phyloP scores from a whole-genome alignment of 179 eudicot species.

The Silene coronaria region DNA sequence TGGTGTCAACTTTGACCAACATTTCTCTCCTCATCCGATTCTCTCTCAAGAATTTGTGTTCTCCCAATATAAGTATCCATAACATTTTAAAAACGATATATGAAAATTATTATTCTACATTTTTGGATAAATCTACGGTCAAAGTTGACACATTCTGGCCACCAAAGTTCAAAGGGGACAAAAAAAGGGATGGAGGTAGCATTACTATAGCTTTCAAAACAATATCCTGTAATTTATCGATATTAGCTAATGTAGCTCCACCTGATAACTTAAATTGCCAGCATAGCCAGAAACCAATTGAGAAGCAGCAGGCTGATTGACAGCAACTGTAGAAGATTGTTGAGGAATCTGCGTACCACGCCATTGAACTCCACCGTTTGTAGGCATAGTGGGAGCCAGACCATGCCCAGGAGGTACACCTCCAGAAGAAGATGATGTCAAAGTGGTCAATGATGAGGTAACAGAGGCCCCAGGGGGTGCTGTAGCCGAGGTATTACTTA shows the following conservation, averaged over 20 bases:
- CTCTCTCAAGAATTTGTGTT: too few relatives aligned
- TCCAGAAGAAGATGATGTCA: slow-evolving; percentile 29
- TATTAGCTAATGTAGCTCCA: slow-evolving; percentile 12
- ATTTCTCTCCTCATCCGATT: too few relatives aligned
- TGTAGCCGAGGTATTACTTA: slow-evolving; percentile 24
- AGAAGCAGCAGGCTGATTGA: slow-evolving; percentile 35
- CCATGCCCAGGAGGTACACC: slow-evolving; percentile 27
- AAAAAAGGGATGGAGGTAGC: neutral
- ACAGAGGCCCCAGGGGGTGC: slow-evolving; percentile 30
- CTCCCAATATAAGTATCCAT: neutral
- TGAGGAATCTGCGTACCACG: slow-evolving; percentile 47
- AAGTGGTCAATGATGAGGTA: slow-evolving; percentile 23
- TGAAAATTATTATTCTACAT: neutral
- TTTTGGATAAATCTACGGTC: neutral
- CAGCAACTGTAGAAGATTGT: slow-evolving; percentile 32
- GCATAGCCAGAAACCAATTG: slow-evolving; percentile 29
- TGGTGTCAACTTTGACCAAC: neutral
- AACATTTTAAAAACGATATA: neutral
- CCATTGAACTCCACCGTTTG: slow-evolving; percentile 49
- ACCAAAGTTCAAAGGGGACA: neutral
- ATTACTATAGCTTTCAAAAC: neutral
- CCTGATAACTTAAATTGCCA: slow-evolving; percentile 46
- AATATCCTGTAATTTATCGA: neutral
- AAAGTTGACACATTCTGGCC: neutral
- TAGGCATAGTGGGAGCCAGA: slow-evolving; percentile 25